Evolutionary conservation across 352 stramenopile species (phyloP).

Genomic region (Phytophthora palmivora): DNA sequence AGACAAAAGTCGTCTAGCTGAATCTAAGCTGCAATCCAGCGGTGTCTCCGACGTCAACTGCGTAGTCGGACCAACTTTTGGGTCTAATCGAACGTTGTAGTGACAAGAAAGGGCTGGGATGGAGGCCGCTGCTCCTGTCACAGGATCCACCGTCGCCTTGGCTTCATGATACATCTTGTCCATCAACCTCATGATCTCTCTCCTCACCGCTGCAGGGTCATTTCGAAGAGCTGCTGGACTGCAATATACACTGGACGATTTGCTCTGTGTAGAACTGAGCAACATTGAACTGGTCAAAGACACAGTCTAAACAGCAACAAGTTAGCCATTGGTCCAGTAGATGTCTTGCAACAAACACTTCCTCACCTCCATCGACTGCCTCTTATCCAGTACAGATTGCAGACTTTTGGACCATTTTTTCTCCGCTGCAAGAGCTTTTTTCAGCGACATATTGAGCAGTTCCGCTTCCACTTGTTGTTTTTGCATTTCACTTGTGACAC

Average conservation of each 20-base stretch:
- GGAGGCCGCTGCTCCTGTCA: constrained; percentile 30
- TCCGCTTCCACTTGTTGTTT: constrained; percentile 22
- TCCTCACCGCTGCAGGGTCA: constrained; percentile 23
- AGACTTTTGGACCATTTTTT: constrained; percentile 36
- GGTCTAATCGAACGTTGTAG: constrained; percentile 29
- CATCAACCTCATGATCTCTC: constrained; percentile 33
- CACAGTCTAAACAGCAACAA: constrained; percentile 22
- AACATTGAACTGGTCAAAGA: constrained; percentile 30
- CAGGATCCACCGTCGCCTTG: constrained; percentile 24
- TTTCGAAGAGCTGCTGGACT: constrained; percentile 3
- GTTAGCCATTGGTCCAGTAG: not conserved
- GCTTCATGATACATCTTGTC: constrained; percentile 40
- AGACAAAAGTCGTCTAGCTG: constrained; percentile 24
- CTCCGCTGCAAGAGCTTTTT: constrained; percentile 21
- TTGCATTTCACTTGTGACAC: constrained; percentile 17
- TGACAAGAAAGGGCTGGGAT: constrained; percentile 31
- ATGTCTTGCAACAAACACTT: not conserved
- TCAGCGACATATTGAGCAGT: constrained; percentile 23
- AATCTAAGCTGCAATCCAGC: constrained; percentile 32
- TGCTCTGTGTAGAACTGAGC: constrained; percentile 14
- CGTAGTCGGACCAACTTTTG: constrained; percentile 26
- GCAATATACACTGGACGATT: constrained; percentile 1
- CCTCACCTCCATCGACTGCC: constrained; percentile 31
- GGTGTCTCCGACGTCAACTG: constrained; percentile 38
- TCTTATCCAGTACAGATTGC: constrained; percentile 23